Evolutionary conservation across 108 stramenopile genomes (phyloP).

Genomic region (Pseudonitzschia multiseries): DNA sequence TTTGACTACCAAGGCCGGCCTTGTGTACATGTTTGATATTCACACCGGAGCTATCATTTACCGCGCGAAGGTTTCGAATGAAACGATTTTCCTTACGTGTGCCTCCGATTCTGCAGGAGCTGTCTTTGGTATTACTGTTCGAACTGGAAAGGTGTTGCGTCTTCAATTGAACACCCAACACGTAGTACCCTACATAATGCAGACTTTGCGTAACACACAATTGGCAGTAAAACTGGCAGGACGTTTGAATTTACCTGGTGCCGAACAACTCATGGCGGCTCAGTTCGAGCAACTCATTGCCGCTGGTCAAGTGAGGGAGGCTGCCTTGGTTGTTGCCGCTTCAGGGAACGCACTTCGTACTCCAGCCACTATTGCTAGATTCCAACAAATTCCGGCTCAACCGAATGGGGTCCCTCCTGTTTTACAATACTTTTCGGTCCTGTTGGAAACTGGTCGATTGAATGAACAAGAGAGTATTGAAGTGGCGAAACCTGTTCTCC

Average conservation of each 20-base stretch:
- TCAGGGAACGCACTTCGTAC: conserved; percentile 90
- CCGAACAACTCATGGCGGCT: conserved; percentile 92
- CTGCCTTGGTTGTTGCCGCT: conserved; percentile 91
- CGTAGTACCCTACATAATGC: conserved; percentile 94
- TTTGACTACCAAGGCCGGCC: conserved; percentile 97
- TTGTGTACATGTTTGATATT: conserved; percentile 97
- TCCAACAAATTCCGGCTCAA: conserved; percentile 97
- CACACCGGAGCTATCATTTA: conserved; percentile 95
- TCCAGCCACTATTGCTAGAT: conserved; percentile 95
- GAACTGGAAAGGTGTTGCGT: conserved; percentile 93
- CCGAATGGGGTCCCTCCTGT: conserved; percentile 96
- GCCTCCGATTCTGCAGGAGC: conserved; percentile 82
- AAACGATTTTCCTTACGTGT: conserved; percentile 95
- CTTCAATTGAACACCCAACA: conserved; percentile 88
- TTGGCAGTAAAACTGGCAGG: conserved; percentile 95
- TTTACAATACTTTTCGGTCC: conserved; percentile 96
- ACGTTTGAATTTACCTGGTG: conserved; percentile 94
- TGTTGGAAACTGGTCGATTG: conserved; percentile 93
- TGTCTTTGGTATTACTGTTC: conserved; percentile 92
- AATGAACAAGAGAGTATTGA: conserved; percentile 98
- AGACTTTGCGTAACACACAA: conserved; percentile 89
- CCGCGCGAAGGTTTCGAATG: conserved; percentile 93
- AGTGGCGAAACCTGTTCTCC: conserved; percentile 95
- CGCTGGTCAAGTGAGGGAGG: conserved; percentile 88
- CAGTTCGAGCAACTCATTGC: conserved; percentile 94